Conservation (phyloP, 2,329 filamentous ascomycete genomes). For the Gaeumannomyces tritici region DNA sequence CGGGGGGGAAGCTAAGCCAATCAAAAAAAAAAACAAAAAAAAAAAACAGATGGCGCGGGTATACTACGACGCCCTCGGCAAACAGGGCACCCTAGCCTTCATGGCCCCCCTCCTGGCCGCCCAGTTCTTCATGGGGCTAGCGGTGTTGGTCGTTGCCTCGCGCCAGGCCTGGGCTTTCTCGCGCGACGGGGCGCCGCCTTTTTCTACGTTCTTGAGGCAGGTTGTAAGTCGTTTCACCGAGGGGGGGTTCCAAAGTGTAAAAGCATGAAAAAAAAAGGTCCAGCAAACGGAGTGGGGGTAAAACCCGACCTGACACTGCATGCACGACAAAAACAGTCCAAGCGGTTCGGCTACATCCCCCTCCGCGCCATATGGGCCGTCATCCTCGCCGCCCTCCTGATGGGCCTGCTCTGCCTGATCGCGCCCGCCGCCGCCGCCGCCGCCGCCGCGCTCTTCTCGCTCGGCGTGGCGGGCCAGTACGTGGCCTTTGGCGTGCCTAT, state of each 20-base stretch:
- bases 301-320: too few relatives aligned
- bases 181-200: conserved; percentile 51
- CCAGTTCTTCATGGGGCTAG: conserved; percentile 53
- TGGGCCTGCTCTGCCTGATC: conserved; percentile 50
- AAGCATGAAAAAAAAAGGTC: too few relatives aligned
- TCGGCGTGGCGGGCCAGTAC: conserved; percentile 51
- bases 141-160: conserved; percentile 46
- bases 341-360: conserved; percentile 45
- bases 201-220: conserved; percentile 45
- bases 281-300: too few relatives aligned
- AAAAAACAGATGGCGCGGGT: conserved; percentile 30
- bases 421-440: conserved; percentile 46
- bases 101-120: conserved; percentile 51
- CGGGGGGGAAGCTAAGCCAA: neutral
- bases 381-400: conserved; percentile 36
- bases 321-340: conserved; percentile 24
- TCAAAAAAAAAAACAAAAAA: neutral
- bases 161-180: conserved; percentile 56
- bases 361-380: conserved; percentile 46
- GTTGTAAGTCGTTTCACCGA: conserved; percentile 25
- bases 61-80: conserved; percentile 51
- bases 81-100: conserved; percentile 45
- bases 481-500: conserved; percentile 51
- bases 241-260: neutral
- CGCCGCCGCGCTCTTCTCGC: conserved; percentile 48